Evolutionary conservation across 768 basidiomycete species (phyloP), one percentile per base, ranked within the genome.

Genomic region (Boletus tylopilopsis): DNA sequence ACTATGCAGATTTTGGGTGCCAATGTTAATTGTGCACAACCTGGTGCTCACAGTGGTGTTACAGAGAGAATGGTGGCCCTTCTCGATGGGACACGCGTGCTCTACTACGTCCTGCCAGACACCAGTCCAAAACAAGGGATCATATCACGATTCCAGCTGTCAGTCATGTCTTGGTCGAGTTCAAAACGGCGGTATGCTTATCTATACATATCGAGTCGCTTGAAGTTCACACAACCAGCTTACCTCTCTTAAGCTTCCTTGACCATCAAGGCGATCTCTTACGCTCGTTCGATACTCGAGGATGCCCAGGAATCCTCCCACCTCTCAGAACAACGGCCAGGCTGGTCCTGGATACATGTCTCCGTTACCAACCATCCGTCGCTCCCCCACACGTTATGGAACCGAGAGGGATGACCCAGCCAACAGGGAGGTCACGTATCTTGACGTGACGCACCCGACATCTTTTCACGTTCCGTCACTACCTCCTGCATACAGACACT

Each of bases 271-370:
- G 59, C 25, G 50, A 56, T 56, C 50, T 55, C 47, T 24, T 32
- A 27, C 52, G 12, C 25, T 54, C 52, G 16, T 53, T 51, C 51
- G 27, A 39, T 29, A 45, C 39, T 27, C 6, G 24, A 52, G 45
- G 47, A 64, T 65, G 62, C 41, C 57, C 27, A 45, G 55, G 49
- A 56, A 54, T 53, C 51, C 29, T 45, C 27, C 37, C 29, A 33
- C 33, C 32, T 42, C 47, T 38, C 56, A 39, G 27, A 51, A 45
- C 18, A 43, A 21, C 24, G 12, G 5, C 34, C 62, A 35, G 63
- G 63, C 62, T 53, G 63, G 62, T 32, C 60, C 62, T 57, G 60
- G 39, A 18, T 46, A 25, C 1, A 6, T 27, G 33, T 51, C 46
- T 42, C 49, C 52, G 9, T 30, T 47, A 23, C 10, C 27, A 16